Evolutionary conservation across 495 filamentous ascomycete genomes (phyloP).

Genomic region (Talaromyces adpressus): DNA sequence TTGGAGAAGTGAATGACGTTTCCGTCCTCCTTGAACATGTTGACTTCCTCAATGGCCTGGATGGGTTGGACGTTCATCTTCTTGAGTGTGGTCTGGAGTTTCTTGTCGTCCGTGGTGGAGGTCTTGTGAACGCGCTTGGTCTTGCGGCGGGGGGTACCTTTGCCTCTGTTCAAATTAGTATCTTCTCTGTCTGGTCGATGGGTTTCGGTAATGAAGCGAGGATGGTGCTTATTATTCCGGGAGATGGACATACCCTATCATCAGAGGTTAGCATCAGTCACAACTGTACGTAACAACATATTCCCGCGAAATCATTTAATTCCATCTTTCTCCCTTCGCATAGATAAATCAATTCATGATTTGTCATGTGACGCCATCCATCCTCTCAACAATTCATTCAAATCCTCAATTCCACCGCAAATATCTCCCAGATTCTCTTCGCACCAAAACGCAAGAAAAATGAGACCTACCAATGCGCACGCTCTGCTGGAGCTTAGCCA

Average conservation of each 20-base stretch:
- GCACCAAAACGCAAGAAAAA: slow-evolving; percentile 9
- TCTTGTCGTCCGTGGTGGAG: slow-evolving; percentile 94
- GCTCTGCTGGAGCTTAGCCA: slow-evolving; percentile 49
- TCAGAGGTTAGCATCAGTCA: not conserved
- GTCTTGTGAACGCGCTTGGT: slow-evolving; percentile 94
- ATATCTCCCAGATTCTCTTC: no score
- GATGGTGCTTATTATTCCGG: not conserved
- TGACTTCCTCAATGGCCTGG: slow-evolving; percentile 98
- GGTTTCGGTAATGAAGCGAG: not conserved
- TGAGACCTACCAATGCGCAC: slow-evolving; percentile 48
- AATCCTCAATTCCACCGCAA: not conserved
- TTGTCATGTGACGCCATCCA: not conserved
- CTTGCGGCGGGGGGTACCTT: slow-evolving; percentile 96
- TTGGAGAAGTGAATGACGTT: slow-evolving; percentile 99
- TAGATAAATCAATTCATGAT: not conserved
- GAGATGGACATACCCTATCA: slow-evolving; percentile 3
- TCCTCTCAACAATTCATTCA: not conserved
- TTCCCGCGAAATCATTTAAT: not conserved
- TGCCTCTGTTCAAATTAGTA: slow-evolving; percentile 57
- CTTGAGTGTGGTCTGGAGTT: slow-evolving; percentile 90
- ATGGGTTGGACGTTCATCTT: slow-evolving; percentile 97
- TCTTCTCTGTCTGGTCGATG: not conserved
- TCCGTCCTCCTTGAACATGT: slow-evolving; percentile 99
- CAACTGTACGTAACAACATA: not conserved
- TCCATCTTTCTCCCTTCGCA: not conserved